Evolutionary conservation across 1,139 yeast species (phyloP), one percentile per base, ranked within the genome.

Genomic region (Suhomyces coccinellae): DNA sequence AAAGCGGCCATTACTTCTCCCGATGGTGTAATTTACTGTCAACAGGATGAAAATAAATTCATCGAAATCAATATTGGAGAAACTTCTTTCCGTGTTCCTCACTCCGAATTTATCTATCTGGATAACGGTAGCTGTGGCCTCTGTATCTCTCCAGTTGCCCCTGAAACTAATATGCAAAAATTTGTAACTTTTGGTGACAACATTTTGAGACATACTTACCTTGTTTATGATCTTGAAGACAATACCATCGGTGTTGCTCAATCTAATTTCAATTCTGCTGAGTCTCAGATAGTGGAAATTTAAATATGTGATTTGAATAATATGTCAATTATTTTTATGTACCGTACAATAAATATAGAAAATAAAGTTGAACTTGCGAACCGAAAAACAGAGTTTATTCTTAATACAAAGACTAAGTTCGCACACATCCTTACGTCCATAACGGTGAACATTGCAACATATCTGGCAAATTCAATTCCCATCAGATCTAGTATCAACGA

Each of bases 181-280:
- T 36, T 39, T 15, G 40, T 43, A 7, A 45, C 48, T 1, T 36
- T 58, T 44, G 63, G 63, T 6, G 57, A 54, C 41, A 48, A 52
- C 32, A 46, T 59, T 45, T 55, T 62, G 40, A 57, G 65, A 36
- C 43, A 49, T 37, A 57, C 58, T 7, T 62, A 62, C 43, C 45
- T 55, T 22, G 63, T 59, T 8, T 62, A 54, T 44, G 57, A 63
- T 37, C 43, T 58, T 32, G 62, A 59, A 16, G 52, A 52, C 29
- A 43, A 51, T 31, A 40, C 42, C 32, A 46, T 61, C 9, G 50
- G 58, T 10, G 43, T 62, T 44, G 65, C 62, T 5, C 60, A 56
- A 38, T 58, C 6, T 45, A 37, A 15, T 6, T 20, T 20, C 24
- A 53, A 41, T 39, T 38, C 50, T 17, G 10, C 43, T 7, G 55